phyloP scores from a whole-genome alignment of 148 eudicot species.

The Salicornia ramosissima region DNA sequence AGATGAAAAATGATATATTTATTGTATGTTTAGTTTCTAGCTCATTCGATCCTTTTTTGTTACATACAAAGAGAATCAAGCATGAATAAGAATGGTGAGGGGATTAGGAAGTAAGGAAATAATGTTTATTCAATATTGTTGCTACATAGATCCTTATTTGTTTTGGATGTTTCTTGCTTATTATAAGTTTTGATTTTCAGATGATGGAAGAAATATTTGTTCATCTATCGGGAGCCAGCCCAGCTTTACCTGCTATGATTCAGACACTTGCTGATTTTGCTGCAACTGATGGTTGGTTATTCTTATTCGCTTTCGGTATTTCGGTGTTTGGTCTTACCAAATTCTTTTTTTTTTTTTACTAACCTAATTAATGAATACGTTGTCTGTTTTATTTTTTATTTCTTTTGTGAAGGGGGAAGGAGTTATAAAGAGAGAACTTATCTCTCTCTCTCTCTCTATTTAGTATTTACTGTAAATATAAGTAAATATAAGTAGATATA shows the following conservation, averaged over 20 bases:
- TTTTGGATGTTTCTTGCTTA: constrained; percentile 12
- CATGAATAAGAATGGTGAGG: not conserved
- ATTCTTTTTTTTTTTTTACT: not conserved
- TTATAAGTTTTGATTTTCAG: constrained; percentile 32
- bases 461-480: not conserved
- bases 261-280: constrained; percentile 93
- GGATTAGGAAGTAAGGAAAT: not conserved
- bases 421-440: not conserved
- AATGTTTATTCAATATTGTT: not conserved
- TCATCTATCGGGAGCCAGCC: constrained; percentile 73
- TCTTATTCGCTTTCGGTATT: not conserved
- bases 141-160: constrained; percentile 2
- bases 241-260: constrained; percentile 90
- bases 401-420: not conserved
- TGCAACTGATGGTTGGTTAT: constrained; percentile 63
- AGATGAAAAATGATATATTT: no score
- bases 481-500: not conserved
- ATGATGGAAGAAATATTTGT: constrained; percentile 94
- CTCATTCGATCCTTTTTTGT: no score
- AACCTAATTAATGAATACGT: not conserved
- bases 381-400: not conserved
- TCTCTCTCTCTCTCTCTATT: not conserved
- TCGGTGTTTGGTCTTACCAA: not conserved
- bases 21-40: not conserved
- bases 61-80: not conserved